Evolutionary conservation across 2,329 filamentous ascomycete genomes (phyloP), one percentile per base, ranked within the genome.

Genomic region (Lomentospora prolificans): DNA sequence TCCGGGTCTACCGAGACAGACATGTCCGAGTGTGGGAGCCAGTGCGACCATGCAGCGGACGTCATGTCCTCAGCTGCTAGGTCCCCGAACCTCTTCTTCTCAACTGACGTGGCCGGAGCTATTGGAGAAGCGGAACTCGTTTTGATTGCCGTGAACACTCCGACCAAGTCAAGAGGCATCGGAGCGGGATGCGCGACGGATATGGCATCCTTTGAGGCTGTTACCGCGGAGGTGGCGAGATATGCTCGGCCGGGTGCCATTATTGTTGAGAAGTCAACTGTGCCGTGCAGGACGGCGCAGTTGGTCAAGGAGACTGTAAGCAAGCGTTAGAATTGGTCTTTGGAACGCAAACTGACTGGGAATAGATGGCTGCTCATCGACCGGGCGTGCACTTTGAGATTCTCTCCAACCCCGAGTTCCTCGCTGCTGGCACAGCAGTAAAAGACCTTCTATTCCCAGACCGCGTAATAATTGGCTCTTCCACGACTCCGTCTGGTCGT

Each of bases 221-320:
- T 86, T 4, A 82, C 82, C 1, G 76, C 78, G 53, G 80, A 81
- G 56, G 84, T 91, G 31, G 87, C 86, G 8, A 73, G 80, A 60
- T 75, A 84, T 59, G 85, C 87, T 3, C 81, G 78, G 28, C 73
- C 77, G 17, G 84, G 84, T 51, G 81, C 85, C 55, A 87, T 91
- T 56, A 81, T 92, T 53, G 87, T 91, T 19, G 87, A 91, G 72
- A 92, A 91, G 73, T 87, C 82, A 56, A 92, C 88, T 0, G 88
- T 91, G 25, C 88, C 88, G 2, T 89, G 85, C 66, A 76, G 84
- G 58, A 90, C 87, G 4, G 85, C 86, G 2, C 78, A 88, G 61
- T 78, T 83, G 30, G 82, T 90, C 39, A 77, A 80, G 61, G 79
- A 85, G 61, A 88, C 84, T 60, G 82, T 89, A 70, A 69, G 75